Base-by-base conservation (phyloP, 768 basidiomycete genomes). In the Chalciporus sphaerocephalus region DNA sequence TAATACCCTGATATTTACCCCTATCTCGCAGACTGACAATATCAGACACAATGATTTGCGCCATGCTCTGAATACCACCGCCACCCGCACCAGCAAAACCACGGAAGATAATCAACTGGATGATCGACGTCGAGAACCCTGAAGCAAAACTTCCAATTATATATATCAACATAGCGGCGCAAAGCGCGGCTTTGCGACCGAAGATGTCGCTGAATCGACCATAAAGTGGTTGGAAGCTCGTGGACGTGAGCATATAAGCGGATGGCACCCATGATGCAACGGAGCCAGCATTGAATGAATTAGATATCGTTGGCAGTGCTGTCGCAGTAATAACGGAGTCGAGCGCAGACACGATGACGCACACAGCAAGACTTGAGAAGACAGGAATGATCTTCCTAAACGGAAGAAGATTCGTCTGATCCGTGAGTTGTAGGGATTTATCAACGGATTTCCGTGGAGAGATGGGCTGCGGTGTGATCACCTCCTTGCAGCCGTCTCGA, bases 1-100 rank as follows among this genome's bases (percentile, higher is more conserved):
- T 81, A 27, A 87, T 83, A 1, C 87, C 87, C 54, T 86, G 83
- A 55, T 87, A 89, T 65, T 87, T 87, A 20, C 85, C 85, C 51
- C 82, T 71, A 3, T 85, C 81, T 20, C 83, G 77, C 30, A 89
- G 69, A 21, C 76, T 80, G 15, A 87, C 83, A 15, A 89, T 76
- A 58, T 88, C 87, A 1, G 81, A 82, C 38, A 85, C 76, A 46
- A 87, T 74, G 25, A 88, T 86, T 62, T 87, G 83, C 23, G 74
- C 69, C 66, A 87, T 74, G 48, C 82, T 84, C 23, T 83, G 68
- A 44, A 87, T 79, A 3, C 81, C 82, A 8, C 85, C 85, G 48
- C 85, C 85, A 9, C 86, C 85, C 2, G 79, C 75, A 23, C 85
- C 85, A 27, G 84, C 78, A 23, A 87, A 59, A 3, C 80, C 85